phyloP scores from a whole-genome alignment of 2,329 filamentous ascomycete species.

The Trichocomaceae sp. region DNA sequence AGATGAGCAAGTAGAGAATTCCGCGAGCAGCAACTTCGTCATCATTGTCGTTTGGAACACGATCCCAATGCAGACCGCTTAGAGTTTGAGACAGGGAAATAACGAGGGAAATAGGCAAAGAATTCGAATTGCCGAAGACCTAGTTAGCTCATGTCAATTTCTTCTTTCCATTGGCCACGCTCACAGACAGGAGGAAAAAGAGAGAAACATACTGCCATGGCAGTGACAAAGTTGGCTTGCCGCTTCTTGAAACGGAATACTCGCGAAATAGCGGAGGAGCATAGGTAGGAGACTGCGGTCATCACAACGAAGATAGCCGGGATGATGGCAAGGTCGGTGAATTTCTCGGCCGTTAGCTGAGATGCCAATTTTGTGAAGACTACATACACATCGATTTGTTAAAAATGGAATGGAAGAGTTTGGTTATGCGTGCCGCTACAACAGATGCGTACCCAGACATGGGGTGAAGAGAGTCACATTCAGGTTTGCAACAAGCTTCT shows the following conservation, averaged over 20 bases:
- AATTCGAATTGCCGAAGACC: constrained; percentile 98
- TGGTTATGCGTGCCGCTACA: background rate
- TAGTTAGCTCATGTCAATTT: constrained; percentile 24
- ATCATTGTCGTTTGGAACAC: constrained; percentile 84
- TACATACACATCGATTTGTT: constrained; percentile 33
- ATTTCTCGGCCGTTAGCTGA: constrained; percentile 84
- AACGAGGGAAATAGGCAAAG: constrained; percentile 90
- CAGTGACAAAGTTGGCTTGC: constrained; percentile 87
- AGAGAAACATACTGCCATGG: constrained; percentile 67
- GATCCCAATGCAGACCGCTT: constrained; percentile 87
- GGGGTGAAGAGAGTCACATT: constrained; percentile 96
- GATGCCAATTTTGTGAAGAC: constrained; percentile 97
- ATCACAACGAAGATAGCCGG: constrained; percentile 90
- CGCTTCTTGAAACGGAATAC: constrained; percentile 76
- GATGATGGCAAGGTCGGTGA: constrained; percentile 85
- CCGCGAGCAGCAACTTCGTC: constrained; percentile 89
- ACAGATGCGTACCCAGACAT: constrained; percentile 66
- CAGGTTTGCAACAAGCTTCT: constrained; percentile 93
- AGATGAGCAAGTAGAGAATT: constrained; percentile 91
- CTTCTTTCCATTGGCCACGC: no score
- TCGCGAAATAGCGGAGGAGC: constrained; percentile 64
- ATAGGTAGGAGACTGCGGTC: constrained; percentile 76
- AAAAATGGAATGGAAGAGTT: background rate
- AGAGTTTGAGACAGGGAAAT: constrained; percentile 89
- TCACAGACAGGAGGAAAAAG: constrained; percentile 20